Conservation (phyloP, 2,329 filamentous ascomycete species). For the Aspergillus costaricaensis region DNA sequence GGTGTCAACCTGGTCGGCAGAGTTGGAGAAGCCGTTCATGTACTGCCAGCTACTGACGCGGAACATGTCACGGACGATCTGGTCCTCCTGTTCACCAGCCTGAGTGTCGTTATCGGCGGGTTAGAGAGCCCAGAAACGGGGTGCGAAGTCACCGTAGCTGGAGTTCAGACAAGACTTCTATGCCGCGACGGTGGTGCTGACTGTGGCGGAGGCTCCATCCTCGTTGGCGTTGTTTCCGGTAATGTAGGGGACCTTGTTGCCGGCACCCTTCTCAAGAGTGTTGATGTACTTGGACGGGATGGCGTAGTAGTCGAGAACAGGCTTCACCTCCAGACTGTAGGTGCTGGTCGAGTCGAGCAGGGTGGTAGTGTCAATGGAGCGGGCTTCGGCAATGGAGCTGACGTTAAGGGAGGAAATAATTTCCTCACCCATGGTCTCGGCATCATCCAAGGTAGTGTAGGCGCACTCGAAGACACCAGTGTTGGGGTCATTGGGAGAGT, state of each 20-base stretch:
- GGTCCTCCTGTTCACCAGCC: not conserved
- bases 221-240: not conserved
- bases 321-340: not conserved
- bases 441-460: not conserved
- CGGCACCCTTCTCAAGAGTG: not conserved
- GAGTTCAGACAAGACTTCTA: not conserved
- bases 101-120: not conserved
- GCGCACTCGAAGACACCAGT: not conserved
- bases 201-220: not conserved
- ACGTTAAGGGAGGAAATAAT: not conserved
- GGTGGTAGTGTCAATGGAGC: not conserved
- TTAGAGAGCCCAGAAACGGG: not conserved
- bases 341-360: not conserved
- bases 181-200: not conserved
- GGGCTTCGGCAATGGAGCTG: not conserved
- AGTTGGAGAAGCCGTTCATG: not conserved
- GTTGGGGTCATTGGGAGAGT: not conserved
- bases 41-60: not conserved
- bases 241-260: not conserved
- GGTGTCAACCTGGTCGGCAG: not conserved
- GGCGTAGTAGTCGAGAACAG: not conserved
- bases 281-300: not conserved
- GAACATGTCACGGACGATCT: not conserved
- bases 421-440: not conserved
- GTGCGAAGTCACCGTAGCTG: not conserved